Percentiles rank a stretch among this genome's conserved stretches.
These are phyloP conservation scores for Flaveria brownii DNA, from an alignment of 129 eudicot genomes.

Conservation along the genomic window DNA sequence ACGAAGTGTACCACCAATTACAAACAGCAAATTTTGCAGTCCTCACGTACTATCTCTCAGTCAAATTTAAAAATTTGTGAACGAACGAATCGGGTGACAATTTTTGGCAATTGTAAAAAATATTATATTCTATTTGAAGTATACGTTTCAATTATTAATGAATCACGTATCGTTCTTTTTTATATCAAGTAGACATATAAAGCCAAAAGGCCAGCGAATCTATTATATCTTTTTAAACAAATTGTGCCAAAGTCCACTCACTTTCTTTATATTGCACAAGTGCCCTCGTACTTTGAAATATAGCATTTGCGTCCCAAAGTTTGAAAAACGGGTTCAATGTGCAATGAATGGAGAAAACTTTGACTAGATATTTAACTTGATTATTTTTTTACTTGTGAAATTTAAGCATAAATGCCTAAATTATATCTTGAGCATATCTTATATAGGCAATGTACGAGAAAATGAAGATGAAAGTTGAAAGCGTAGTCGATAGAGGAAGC, in stretches of 20 bases:
- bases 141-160: not conserved
- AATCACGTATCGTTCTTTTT: not conserved
- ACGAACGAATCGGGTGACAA: not conserved
- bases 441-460: slow-evolving; percentile 47
- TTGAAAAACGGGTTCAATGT: not conserved
- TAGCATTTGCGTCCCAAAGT: not conserved
- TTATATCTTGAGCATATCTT: not conserved
- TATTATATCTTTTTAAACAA: not conserved
- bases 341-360: not conserved
- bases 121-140: not conserved
- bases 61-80: not conserved
- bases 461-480: slow-evolving; percentile 57
- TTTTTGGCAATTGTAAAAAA: too few relatives aligned
- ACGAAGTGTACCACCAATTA: not conserved
- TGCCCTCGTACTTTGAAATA: not conserved
- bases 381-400: not conserved
- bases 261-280: slow-evolving; percentile 7
- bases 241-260: not conserved
- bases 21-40: slow-evolving; percentile 4
- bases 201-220: slow-evolving; percentile 22
- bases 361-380: not conserved
- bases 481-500: slow-evolving; percentile 56
- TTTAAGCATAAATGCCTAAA: not conserved
- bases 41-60: not conserved
- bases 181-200: slow-evolving; percentile 22